Evolutionary conservation across 768 basidiomycete genomes (phyloP).

Genomic region (Tubosaeta brunneosetosa): DNA sequence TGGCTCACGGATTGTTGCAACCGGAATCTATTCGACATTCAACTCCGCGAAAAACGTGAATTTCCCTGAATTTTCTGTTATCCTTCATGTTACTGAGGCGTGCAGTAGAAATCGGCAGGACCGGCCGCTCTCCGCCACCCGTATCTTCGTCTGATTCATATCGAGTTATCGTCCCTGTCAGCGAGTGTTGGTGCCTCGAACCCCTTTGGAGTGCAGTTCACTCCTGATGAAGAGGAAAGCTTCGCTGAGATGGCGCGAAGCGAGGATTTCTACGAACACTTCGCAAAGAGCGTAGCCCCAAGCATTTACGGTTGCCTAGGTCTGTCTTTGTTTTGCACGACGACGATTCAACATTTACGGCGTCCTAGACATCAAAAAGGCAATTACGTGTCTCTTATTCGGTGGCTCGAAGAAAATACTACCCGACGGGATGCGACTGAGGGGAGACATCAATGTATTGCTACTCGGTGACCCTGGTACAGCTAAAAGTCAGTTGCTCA

Average conservation of each 20-base stretch:
- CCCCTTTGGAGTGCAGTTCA: conserved; percentile 84
- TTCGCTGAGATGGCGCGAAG: conserved; percentile 87
- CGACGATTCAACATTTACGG: conserved; percentile 5
- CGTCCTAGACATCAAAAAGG: conserved; percentile 94
- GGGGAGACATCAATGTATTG: conserved; percentile 97
- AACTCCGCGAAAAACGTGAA: conserved; percentile 80
- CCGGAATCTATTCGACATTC: conserved; percentile 96
- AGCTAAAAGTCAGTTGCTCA: conserved; percentile 95
- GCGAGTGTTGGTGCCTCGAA: conserved; percentile 68
- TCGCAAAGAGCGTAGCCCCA: conserved; percentile 90
- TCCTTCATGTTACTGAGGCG: background rate
- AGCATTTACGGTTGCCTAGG: conserved; percentile 96
- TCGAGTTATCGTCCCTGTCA: conserved; percentile 83
- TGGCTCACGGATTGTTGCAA: conserved; percentile 91
- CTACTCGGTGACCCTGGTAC: conserved; percentile 97
- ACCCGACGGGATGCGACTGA: conserved; percentile 93
- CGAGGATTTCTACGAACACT: conserved; percentile 88
- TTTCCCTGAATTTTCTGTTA: conserved; percentile 4
- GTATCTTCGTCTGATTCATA: conserved; percentile 88
- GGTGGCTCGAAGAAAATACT: conserved; percentile 96
- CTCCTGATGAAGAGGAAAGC: conserved; percentile 96
- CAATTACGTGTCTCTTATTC: conserved; percentile 92
- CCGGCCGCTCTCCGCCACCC: conserved; percentile 88
- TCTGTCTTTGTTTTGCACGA: conserved; percentile 27
- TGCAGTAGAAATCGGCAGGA: conserved; percentile 65